These are phyloP conservation scores for Phytophthora tentaculata DNA, from an alignment of 352 stramenopile genomes.

Conservation along the genomic window DNA sequence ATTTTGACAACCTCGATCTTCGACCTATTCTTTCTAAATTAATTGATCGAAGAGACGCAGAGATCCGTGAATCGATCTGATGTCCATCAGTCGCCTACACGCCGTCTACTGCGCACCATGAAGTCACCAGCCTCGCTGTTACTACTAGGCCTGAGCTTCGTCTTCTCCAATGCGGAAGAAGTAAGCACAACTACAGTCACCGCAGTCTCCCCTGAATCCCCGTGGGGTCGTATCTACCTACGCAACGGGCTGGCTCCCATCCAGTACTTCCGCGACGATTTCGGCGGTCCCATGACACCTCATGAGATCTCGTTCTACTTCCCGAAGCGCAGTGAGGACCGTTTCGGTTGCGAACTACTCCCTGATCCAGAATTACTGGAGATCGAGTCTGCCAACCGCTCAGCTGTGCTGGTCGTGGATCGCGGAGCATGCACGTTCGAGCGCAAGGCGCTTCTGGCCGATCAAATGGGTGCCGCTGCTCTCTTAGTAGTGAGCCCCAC, in stretches of 20 bases:
- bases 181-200: neutral
- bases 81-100: slow-evolving; percentile 15
- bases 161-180: slow-evolving; percentile 7
- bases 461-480: slow-evolving; percentile 52
- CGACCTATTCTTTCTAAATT: neutral
- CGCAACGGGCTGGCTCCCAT: slow-evolving; percentile 64
- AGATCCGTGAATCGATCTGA: neutral
- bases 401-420: slow-evolving; percentile 57
- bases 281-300: slow-evolving; percentile 46
- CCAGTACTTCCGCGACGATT: slow-evolving; percentile 77
- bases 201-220: slow-evolving; percentile 6
- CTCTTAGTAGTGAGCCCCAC: slow-evolving; percentile 58
- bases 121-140: slow-evolving; percentile 10
- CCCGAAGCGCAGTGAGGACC: slow-evolving; percentile 39
- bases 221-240: slow-evolving; percentile 76
- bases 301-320: slow-evolving; percentile 59
- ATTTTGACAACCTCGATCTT: too few species aligned
- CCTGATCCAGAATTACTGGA: slow-evolving; percentile 34
- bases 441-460: slow-evolving; percentile 55
- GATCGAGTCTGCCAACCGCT: slow-evolving; percentile 42
- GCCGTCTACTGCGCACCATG: slow-evolving; percentile 5
- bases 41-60: neutral
- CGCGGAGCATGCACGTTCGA: slow-evolving; percentile 75
- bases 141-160: neutral
- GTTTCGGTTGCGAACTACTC: slow-evolving; percentile 51